Evolutionary conservation across 345 rosid genomes (phyloP).

Genomic region (Hibiscus mutabilis): DNA sequence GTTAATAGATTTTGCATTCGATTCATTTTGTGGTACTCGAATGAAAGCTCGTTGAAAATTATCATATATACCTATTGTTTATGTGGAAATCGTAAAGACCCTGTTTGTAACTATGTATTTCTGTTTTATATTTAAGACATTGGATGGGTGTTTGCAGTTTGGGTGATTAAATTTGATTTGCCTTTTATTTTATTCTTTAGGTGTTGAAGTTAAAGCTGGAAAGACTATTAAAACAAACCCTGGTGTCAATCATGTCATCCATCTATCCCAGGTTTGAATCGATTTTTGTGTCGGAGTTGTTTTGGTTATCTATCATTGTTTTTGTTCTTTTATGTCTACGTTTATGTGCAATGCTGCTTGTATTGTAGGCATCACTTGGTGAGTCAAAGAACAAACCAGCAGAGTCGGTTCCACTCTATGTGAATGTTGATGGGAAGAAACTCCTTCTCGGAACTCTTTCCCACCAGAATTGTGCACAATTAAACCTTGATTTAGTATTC

Average conservation of each 20-base stretch:
- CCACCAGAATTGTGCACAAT: constrained; percentile 47
- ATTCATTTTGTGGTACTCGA: background rate
- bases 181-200: constrained; percentile 16
- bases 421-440: constrained; percentile 39
- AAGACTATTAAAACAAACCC: constrained; percentile 31
- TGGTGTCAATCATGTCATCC: constrained; percentile 24
- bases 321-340: background rate
- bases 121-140: too few relatives aligned
- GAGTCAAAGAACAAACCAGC: constrained; percentile 38
- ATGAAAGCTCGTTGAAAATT: background rate
- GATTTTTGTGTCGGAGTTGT: background rate
- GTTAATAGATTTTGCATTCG: background rate
- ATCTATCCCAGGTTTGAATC: constrained; percentile 48
- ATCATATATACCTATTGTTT: background rate
- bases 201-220: constrained; percentile 65
- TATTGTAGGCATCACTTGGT: constrained; percentile 52
- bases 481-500: constrained; percentile 54
- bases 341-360: background rate
- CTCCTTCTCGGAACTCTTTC: constrained; percentile 48
- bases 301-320: background rate
- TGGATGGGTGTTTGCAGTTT: background rate
- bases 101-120: too few relatives aligned
- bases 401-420: constrained; percentile 32
- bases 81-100: background rate
- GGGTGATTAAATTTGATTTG: too few relatives aligned